Evolutionary conservation across 1,284 basidiomycete species (phyloP), one percentile per base, ranked within the genome.

Genomic region (Athelia psychrophila): DNA sequence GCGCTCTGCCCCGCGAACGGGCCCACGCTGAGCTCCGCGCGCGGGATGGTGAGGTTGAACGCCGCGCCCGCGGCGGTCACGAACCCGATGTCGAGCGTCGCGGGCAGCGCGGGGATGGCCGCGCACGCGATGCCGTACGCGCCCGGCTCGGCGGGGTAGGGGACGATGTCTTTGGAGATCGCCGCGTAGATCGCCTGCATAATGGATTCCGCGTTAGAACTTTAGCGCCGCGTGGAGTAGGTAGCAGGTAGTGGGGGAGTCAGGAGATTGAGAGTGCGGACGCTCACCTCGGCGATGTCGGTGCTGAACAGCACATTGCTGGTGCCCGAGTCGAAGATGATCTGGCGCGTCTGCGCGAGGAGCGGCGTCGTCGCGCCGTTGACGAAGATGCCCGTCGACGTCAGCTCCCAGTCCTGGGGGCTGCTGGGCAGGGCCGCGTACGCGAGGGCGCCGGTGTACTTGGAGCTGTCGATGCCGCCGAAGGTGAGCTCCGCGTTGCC

Each of bases 321-420:
- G 13, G 79, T 82, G 38, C 81, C 80, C 51, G 75, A 77, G 60
- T 83, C 80, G 57, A 83, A 82, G 51, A 81, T 79, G 60, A 83
- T 69, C 33, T 56, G 71, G 30, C 76, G 73, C 38, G 59, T 56
- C 19, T 63, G 60, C 44, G 69, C 70, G 40, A 82, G 66, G 6
- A 71, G 54, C 10, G 69, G 64, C 9, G 66, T 78, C 2, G 79
- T 78, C 60, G 75, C 67, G 25, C 80, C 79, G 56, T 83, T 83
- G 45, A 83, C 77, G 25, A 65, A 73, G 48, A 82, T 68, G 23
- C 65, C 60, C n/a, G 74, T 64, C 10, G 79, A 82, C 19, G 54
- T 56, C n/a, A 81, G 68, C 54, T 66, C 60, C 80, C 80, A 83
- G 13, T 30, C 27, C 27, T 30, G 27, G 5, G 27, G 27, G 32